Percentiles rank a stretch among this genome's conserved stretches.
These are phyloP conservation scores for Kandelia obovata DNA, from an alignment of 345 rosid genomes.

Conservation along the genomic window DNA sequence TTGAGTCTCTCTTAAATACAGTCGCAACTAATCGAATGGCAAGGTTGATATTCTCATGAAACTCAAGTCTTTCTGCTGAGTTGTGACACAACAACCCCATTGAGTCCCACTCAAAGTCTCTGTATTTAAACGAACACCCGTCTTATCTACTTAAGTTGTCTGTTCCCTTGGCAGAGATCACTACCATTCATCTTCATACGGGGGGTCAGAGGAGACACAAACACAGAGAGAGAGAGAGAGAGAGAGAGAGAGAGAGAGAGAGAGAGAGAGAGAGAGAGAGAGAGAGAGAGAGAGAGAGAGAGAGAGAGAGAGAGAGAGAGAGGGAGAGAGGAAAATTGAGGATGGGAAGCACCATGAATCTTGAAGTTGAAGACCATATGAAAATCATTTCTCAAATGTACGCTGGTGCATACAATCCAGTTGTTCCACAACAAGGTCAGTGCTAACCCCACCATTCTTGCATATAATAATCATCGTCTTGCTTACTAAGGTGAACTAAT, in stretches of 20 bases:
- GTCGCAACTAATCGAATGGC: slow-evolving; percentile 14
- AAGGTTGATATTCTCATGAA: slow-evolving; percentile 13
- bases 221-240: not conserved
- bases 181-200: not conserved
- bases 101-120: slow-evolving; percentile 10
- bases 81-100: slow-evolving; percentile 2
- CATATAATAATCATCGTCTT: not conserved
- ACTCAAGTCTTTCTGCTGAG: slow-evolving; percentile 12
- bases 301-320: not conserved
- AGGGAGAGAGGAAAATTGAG: slow-evolving; percentile 1
- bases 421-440: slow-evolving; percentile 59
- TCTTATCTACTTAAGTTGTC: slow-evolving; percentile 32
- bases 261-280: slow-evolving; percentile 14
- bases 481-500: not conserved
- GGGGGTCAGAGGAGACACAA: not conserved
- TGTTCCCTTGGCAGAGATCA: slow-evolving; percentile 26
- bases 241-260: slow-evolving; percentile 13
- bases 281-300: too few species aligned
- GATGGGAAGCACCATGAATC: slow-evolving; percentile 20
- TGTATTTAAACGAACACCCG: slow-evolving; percentile 33
- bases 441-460: not conserved
- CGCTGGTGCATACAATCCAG: slow-evolving; percentile 42
- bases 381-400: slow-evolving; percentile 56
- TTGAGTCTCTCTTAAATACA: too few species aligned
- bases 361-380: slow-evolving; percentile 41